Conservation (phyloP, 805 yeast species). For the Vanderwaltozyma yarrowii region DNA sequence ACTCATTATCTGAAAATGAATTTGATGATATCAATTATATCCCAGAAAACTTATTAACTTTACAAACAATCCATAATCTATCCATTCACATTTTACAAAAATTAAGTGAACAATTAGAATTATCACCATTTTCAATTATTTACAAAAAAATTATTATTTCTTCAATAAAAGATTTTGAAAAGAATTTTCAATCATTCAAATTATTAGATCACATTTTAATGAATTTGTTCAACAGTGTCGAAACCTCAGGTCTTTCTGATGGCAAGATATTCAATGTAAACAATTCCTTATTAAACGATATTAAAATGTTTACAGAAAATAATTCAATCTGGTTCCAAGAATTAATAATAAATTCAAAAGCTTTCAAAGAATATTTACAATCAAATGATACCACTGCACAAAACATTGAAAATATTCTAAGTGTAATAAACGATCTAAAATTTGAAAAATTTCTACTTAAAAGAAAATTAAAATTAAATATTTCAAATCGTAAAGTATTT, state of each 20-base stretch:
- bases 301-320: slow-evolving; percentile 9
- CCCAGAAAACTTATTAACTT: neutral
- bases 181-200: slow-evolving; percentile 14
- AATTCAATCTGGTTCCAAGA: slow-evolving; percentile 9
- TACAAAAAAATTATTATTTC: slow-evolving; percentile 12
- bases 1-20: neutral
- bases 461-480: slow-evolving; percentile 2
- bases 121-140: slow-evolving; percentile 1
- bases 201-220: slow-evolving; percentile 5
- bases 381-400: neutral
- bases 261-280: slow-evolving; percentile 6
- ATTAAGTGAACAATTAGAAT: neutral
- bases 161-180: slow-evolving; percentile 14
- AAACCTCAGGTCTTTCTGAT: slow-evolving; percentile 8
- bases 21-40: neutral
- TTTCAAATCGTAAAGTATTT: slow-evolving; percentile 2
- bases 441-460: slow-evolving; percentile 1
- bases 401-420: no score
- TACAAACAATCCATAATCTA: neutral
- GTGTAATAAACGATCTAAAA: neutral
- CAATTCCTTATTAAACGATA: slow-evolving; percentile 6
- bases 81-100: neutral
- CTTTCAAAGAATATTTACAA: slow-evolving; percentile 3
- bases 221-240: slow-evolving; percentile 6
- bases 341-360: slow-evolving; percentile 2